Base-by-base conservation (phyloP, 257 asterid species). In the Lycium barbarum region DNA sequence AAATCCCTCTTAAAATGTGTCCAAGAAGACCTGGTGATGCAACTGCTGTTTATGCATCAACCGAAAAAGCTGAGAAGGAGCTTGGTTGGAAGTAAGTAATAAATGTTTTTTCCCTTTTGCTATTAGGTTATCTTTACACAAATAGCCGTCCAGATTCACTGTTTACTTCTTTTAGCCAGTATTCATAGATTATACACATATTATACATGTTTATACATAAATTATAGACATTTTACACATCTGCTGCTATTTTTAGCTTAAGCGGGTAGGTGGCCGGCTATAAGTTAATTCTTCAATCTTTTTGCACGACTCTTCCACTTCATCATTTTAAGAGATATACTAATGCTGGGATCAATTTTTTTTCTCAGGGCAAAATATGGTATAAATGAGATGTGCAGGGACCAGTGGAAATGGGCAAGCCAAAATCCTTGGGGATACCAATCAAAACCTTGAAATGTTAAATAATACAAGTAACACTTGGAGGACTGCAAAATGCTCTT, bases 341-440 rank as follows among this genome's bases (percentile, higher is more conserved):
- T 22, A 33, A 76, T 26, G 2, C 2, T 6, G 61, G 40, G 15
- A 47, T 74, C 58, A 40, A 84, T 12, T 35, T 49, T 5, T 55
- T 83, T 68, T 84, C 72, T 84, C 90, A 96, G 98, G 95, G 99
- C 99, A n/a, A 96, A 93, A 84, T 94, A 93, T 35, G 92, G 91
- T 54, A 87, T 96, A 61, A 93, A 91, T 74, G 98, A 96, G 81
- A 96, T 96, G 99, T 95, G 98, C 90, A 90, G 96, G 89, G 98
- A 95, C 83, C 99, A 95, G 83, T 95, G 99, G 99, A 94, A 90
- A 79, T 95, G 98, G 98, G 98, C 97, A 84, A 92, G 98, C 86
- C 89, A 86, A 87, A 94, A 95, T 85, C 99, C 99, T 18, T 93
- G 92, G 91, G 99, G 98, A 1, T 90, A 91, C 88, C 86, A 85